Evolutionary conservation across 805 yeast species (phyloP), one percentile per base, ranked within the genome.

Genomic region (Candida vaughaniae): DNA sequence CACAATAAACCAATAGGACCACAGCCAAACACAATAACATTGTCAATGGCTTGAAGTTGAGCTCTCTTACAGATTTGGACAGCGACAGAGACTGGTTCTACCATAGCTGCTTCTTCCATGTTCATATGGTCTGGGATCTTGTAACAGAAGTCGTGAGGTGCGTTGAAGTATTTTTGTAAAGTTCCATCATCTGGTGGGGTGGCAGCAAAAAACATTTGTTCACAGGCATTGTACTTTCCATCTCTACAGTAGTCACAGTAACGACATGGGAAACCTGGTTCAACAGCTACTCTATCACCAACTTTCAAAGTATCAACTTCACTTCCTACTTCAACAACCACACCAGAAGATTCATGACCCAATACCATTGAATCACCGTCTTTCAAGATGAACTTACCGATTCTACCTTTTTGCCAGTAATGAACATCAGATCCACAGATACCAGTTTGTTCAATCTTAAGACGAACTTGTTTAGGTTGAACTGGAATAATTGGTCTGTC

Each of bases 241-340:
- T 45, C 46, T 27, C 43, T 38, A 26, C 56, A 54, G 18, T 42
- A 39, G 31, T 25, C 45, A 38, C 57, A 49, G 25, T 54, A 50
- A 22, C 66, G 58, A 48, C 82, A 78, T 19, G 79, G 74, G 30
- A 68, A 58, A 38, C 77, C 80, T 6, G 84, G 83, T 56, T 78
- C 77, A 41, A 71, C 53, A 10, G 76, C 73, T 17, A 71, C 76
- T 32, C 67, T 52, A 44, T 71, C 77, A 34, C 77, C 75, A 23
- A 65, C 66, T 38, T 71, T 63, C 16, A 55, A 29, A 36, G 68
- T 61, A 22, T 62, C 56, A 9, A 77, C 83, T 8, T 64, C 64
- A n/a, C 63, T 53, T 22, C 81, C 82, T 18, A 75, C 65, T 27
- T 66, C 73, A 14, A 72, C 46, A 18, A 78, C 69, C 30, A 65